These are phyloP conservation scores for Akanthomyces muscarius DNA, from an alignment of 2,329 filamentous ascomycete genomes.

Conservation along the genomic window DNA sequence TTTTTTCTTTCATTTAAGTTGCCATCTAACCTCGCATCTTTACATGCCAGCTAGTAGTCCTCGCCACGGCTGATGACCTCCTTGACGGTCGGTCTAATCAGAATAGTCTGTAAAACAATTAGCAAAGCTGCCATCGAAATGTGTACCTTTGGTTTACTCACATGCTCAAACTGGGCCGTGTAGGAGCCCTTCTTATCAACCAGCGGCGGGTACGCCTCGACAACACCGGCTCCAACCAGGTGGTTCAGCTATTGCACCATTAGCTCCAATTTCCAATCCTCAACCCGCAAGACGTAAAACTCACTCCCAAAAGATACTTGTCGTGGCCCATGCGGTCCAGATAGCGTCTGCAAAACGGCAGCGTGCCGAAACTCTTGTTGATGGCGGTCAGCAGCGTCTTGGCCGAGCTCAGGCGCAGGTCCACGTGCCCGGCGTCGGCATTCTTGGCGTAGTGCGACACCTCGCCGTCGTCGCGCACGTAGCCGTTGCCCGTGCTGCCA, in stretches of 20 bases:
- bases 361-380: conserved; percentile 91
- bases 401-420: conserved; percentile 74
- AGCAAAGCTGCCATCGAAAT: conserved; percentile 15
- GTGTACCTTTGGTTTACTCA: conserved; percentile 46
- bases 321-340: conserved; percentile 90
- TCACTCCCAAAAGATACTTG: conserved; percentile 84
- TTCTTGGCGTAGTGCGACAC: conserved; percentile 82
- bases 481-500: conserved; percentile 86
- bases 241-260: conserved; percentile 65
- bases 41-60: conserved; percentile 59
- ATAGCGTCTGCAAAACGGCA: conserved; percentile 88
- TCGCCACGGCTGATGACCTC: conserved; percentile 84
- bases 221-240: conserved; percentile 75
- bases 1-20: neutral
- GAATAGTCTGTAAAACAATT: conserved; percentile 55
- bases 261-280: neutral
- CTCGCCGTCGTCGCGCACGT: conserved; percentile 84
- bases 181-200: conserved; percentile 92
- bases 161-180: conserved; percentile 91
- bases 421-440: conserved; percentile 68
- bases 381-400: conserved; percentile 84
- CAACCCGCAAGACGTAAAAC: conserved; percentile 27
- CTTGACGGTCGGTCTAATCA: conserved; percentile 76
- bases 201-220: conserved; percentile 85
- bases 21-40: neutral